Evolutionary conservation across 179 eudicot genomes (phyloP), one percentile per base, ranked within the genome.

Genomic region (Vitellaria paradoxa): DNA sequence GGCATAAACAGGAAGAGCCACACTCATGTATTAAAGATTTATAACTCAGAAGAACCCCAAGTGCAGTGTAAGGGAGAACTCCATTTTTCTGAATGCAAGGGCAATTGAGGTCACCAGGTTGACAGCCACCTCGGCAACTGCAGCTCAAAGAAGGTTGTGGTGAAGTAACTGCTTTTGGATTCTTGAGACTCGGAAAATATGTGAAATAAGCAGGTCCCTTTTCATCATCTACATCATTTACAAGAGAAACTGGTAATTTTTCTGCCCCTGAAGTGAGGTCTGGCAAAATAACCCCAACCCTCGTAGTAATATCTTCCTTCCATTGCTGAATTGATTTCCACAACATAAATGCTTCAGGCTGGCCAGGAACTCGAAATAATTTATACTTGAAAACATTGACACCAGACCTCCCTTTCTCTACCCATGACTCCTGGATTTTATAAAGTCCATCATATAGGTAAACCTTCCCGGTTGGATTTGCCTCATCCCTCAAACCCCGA

Each of bases 371-470:
- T 81, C 87, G 75, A 68, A 80, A 79, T 75, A 86, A 56, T 74
- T 84, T 86, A 70, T 84, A 86, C 70, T 86, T 84, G 57, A 86
- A 86, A 20, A 76, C 62, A 56, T 73, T 86, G 67, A 64, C 64
- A 78, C 89, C 89, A 42, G 84, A 75, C 73, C 80, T 82, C 23
- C 85, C 85, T 64, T 82, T 86, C 71, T 86, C 89, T 6, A 80
- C 73, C 89, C 89, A 86, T 3, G 89, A 86, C 57, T 76, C 81
- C 68, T 80, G 80, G 26, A 84, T 80, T 65, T 77, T 79, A 70
- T 82, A 86, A 62, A 84, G 68, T 10, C 89, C 89, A 65, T 86
- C 89, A 75, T 86, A 86, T 14, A 84, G 70, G 61, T 84, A 84
- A 3, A 77, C 72, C 45, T 75, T 82, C 14, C 74, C 79, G 21